These are phyloP conservation scores for Dryas octopetala DNA, from an alignment of 306 rosid species.

Conservation along the genomic window DNA sequence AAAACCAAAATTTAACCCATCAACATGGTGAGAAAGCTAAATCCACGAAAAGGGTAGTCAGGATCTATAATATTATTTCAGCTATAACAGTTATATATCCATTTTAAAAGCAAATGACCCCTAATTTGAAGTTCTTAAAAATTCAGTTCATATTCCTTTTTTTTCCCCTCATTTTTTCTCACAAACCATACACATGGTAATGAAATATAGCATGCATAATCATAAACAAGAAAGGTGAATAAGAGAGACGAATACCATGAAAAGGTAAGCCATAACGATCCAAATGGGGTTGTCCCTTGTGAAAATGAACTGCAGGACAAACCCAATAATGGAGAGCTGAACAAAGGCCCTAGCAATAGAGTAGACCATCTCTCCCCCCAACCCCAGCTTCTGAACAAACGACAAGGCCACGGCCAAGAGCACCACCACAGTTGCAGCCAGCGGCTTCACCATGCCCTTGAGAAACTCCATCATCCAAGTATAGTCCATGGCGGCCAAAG, in stretches of 20 bases:
- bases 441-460: conserved; percentile 75
- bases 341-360: conserved; percentile 72
- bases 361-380: conserved; percentile 69
- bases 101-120: neutral
- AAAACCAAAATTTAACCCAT: neutral
- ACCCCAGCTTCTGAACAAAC: conserved; percentile 60
- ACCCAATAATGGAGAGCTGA: conserved; percentile 89
- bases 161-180: conserved; percentile 13
- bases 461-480: conserved; percentile 61
- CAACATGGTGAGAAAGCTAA: neutral
- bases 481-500: conserved; percentile 32
- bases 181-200: neutral
- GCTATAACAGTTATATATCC: too few relatives aligned
- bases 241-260: conserved; percentile 54
- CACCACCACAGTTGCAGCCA: conserved; percentile 69
- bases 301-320: conserved; percentile 88
- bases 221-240: neutral
- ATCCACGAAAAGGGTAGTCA: conserved; percentile 1
- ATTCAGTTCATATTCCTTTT: neutral
- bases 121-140: too few relatives aligned
- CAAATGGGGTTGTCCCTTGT: conserved; percentile 52
- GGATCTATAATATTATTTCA: neutral
- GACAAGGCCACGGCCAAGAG: conserved; percentile 61
- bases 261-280: conserved; percentile 88
- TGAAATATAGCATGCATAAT: too few relatives aligned